Evolutionary conservation across 2,329 filamentous ascomycete genomes (phyloP).

Genomic region (Geosmithia putterillii): DNA sequence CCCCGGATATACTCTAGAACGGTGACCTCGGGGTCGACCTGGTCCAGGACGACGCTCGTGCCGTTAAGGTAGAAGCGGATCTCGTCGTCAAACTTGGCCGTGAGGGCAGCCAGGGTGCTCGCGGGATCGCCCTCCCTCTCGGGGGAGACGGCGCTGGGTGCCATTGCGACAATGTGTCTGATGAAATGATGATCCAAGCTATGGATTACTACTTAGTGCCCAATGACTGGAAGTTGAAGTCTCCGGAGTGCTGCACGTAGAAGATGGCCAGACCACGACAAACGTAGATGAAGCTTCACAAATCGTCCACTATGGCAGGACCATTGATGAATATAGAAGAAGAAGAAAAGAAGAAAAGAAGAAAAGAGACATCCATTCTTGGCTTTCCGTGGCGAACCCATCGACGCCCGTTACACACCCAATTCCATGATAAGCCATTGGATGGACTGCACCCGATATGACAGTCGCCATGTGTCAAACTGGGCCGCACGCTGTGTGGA

Average conservation of each 20-base stretch:
- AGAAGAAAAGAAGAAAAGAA: too few species aligned
- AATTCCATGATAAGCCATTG: background rate
- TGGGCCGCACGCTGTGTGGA: background rate
- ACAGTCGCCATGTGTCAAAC: background rate
- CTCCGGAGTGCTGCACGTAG: too few species aligned
- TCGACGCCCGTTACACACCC: background rate
- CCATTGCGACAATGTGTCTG: constrained; percentile 31
- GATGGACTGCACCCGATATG: background rate
- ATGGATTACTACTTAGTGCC: too few species aligned
- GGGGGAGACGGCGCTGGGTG: constrained; percentile 41
- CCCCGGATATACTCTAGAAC: constrained; percentile 87
- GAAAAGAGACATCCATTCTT: too few species aligned
- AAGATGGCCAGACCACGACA: too few species aligned
- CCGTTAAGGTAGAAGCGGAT: constrained; percentile 92
- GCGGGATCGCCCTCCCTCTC: constrained; percentile 21
- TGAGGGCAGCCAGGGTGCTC: constrained; percentile 36
- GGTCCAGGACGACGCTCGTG: constrained; percentile 74
- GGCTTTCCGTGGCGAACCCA: too few species aligned
- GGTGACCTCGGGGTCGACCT: constrained; percentile 83
- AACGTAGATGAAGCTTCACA: too few species aligned
- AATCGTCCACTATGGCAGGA: too few species aligned
- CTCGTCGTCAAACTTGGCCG: constrained; percentile 72
- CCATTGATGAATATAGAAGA: too few species aligned
- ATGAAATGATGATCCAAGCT: too few species aligned
- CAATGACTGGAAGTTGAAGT: too few species aligned